phyloP scores from a whole-genome alignment of 352 stramenopile genomes.

The Chloridella minuta region DNA sequence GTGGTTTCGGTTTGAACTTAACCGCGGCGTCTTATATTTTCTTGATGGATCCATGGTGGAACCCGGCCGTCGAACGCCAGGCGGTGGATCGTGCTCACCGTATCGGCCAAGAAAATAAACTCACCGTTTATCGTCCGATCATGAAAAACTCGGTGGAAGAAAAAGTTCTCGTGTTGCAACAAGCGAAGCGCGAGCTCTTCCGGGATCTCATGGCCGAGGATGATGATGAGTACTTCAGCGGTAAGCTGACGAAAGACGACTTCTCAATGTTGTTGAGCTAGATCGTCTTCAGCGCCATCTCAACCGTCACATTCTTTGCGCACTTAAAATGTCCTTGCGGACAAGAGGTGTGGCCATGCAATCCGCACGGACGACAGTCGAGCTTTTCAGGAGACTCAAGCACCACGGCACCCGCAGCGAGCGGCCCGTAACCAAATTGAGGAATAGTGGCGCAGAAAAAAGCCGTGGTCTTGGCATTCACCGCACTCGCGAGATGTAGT shows the following conservation, averaged over 20 bases:
- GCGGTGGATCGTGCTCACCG: conserved; percentile 59
- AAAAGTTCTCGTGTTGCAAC: conserved; percentile 49
- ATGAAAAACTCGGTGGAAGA: conserved; percentile 49
- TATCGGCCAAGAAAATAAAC: conserved; percentile 37
- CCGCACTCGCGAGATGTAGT: too few relatives aligned
- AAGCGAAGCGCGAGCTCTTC: conserved; percentile 43
- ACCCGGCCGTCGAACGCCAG: conserved; percentile 55
- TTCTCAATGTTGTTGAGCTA: conserved; percentile 14
- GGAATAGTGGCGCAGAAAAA: too few relatives aligned
- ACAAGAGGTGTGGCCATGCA: too few relatives aligned
- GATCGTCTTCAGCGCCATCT: too few relatives aligned
- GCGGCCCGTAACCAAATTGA: too few relatives aligned
- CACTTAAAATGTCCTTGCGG: too few relatives aligned
- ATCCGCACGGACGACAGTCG: too few relatives aligned
- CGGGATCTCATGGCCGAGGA: conserved; percentile 11
- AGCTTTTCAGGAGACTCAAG: too few relatives aligned
- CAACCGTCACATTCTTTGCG: too few relatives aligned
- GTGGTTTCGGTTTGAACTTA: conserved; percentile 52
- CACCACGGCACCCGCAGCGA: too few relatives aligned
- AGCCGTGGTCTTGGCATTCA: too few relatives aligned
- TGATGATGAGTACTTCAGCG: neutral
- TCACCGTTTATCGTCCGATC: conserved; percentile 51
- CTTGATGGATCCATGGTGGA: conserved; percentile 61
- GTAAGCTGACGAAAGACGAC: conserved; percentile 19
- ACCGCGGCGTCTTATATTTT: conserved; percentile 48